Conservation (phyloP, 208 protist species). For the Crithidia brevicula region DNA sequence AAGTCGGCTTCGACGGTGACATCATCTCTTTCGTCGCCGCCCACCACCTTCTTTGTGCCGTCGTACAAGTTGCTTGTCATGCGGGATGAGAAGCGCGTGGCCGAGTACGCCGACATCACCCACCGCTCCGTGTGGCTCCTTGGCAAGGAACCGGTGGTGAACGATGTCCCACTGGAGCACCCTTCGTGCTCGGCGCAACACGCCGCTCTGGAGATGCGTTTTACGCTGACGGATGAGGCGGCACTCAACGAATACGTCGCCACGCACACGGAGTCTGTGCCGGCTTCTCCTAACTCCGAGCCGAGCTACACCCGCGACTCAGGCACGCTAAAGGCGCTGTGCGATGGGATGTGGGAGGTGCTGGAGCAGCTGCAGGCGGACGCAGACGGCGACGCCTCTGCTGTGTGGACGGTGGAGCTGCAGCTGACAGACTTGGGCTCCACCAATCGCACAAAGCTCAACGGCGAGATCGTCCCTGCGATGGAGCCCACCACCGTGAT, state of each 20-base stretch:
- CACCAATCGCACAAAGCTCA: slow-evolving; percentile 75
- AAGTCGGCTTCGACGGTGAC: not conserved
- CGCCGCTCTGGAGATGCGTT: slow-evolving; percentile 71
- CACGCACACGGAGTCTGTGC: not conserved
- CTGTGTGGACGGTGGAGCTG: slow-evolving; percentile 67
- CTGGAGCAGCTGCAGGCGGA: slow-evolving; percentile 37
- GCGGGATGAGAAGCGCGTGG: slow-evolving; percentile 55
- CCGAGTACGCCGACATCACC: slow-evolving; percentile 36
- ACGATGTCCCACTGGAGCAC: slow-evolving; percentile 75
- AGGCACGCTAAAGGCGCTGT: slow-evolving; percentile 29
- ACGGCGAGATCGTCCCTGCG: slow-evolving; percentile 52
- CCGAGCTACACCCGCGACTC: not conserved
- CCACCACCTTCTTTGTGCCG: slow-evolving; percentile 46
- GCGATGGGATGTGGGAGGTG: slow-evolving; percentile 26
- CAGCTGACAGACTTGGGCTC: slow-evolving; percentile 75
- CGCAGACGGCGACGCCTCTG: slow-evolving; percentile 33
- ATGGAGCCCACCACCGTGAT: slow-evolving; percentile 47
- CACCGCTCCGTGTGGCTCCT: slow-evolving; percentile 64
- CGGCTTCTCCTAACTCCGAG: not conserved
- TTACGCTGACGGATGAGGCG: slow-evolving; percentile 37
- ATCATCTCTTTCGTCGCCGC: not conserved
- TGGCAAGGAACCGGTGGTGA: slow-evolving; percentile 62
- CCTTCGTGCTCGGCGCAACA: slow-evolving; percentile 86
- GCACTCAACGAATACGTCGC: slow-evolving; percentile 10
- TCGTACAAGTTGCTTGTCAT: slow-evolving; percentile 57